phyloP scores from a whole-genome alignment of 1,284 basidiomycete species.

The Microbotryum violaceum region DNA sequence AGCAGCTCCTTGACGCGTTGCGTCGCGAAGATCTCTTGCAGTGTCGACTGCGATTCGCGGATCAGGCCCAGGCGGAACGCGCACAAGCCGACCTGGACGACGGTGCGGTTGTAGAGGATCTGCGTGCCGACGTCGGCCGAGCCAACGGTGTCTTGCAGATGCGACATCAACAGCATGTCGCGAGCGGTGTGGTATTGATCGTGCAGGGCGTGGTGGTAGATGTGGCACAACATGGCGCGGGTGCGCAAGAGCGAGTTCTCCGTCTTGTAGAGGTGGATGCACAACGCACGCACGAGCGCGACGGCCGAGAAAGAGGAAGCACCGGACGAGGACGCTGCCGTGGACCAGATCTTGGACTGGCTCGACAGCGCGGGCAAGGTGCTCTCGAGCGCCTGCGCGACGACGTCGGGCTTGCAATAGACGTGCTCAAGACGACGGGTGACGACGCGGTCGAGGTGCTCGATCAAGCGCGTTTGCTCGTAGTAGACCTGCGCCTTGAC shows the following conservation, averaged over 20 bases:
- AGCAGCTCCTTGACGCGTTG: constrained; percentile 92
- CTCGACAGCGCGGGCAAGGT: constrained; percentile 44
- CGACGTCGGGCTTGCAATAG: constrained; percentile 95
- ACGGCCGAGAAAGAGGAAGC: constrained; percentile 55
- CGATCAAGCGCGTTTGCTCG: constrained; percentile 54
- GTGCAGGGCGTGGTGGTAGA: constrained; percentile 93
- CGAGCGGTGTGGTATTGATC: constrained; percentile 95
- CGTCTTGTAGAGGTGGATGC: constrained; percentile 87
- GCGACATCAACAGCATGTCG: constrained; percentile 98
- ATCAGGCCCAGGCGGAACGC: constrained; percentile 95
- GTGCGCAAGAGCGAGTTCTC: constrained; percentile 78
- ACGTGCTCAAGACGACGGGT: constrained; percentile 97
- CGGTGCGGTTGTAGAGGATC: constrained; percentile 94
- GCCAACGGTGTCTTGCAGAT: constrained; percentile 91
- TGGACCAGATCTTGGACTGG: constrained; percentile 36
- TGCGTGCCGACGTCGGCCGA: constrained; percentile 95
- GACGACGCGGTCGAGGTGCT: constrained; percentile 70
- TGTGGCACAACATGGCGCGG: constrained; percentile 93
- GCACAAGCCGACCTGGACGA: constrained; percentile 93
- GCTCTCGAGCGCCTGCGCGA: constrained; percentile 80
- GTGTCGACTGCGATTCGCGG: constrained; percentile 82
- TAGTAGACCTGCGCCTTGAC: constrained; percentile 87
- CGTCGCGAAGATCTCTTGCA: constrained; percentile 93
- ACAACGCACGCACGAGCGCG: constrained; percentile 75
- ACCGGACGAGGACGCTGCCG: constrained; percentile 44